Base-by-base conservation (phyloP, 345 rosid species). In the Lenwebbia sp. region DNA sequence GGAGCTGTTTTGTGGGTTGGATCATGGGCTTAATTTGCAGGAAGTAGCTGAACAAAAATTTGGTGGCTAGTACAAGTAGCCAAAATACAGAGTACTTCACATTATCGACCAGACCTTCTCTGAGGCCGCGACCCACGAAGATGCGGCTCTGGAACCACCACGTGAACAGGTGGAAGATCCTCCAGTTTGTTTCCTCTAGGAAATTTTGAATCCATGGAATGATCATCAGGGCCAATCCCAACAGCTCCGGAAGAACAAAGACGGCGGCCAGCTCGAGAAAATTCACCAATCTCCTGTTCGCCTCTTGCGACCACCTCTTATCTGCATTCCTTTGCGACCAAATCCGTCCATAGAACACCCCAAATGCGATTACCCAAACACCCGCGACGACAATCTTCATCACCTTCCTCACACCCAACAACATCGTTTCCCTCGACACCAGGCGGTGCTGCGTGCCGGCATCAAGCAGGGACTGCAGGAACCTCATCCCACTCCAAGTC, bases 111-210 rank as follows among this genome's bases (percentile, higher is more conserved):
- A 95, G 89, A 40, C 98, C 98, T 92, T 96, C 98, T 89, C 99
- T 92, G 86, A 96, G 85, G 52, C 98, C 99, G 85, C 98, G 96
- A 37, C 98, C 98, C 30, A 96, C 98, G 50, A 96, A 95, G 84
- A 88, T 90, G 84, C 94, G 89, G 28, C 92, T 91, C 85, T 95
- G 93, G 88, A 96, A 96, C 99, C 98, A 96, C 98, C 99, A 96
- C 13, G 95, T 94, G 53, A 94, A 86, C 82, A 93, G 82, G 75
- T 93, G 94, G 54, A 95, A 88, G 76, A 92, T 40, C 53, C 92
- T 88, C 94, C 95, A 93, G 86, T 96, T 91, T 89, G 91, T 76
- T 87, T 92, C 95, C 89, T 96, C 98, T 33, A 95, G 49, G 89
- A 90, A 92, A 88, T 91, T 96, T 89, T 98, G 90, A 85, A 96